phyloP scores from a whole-genome alignment of 1,284 basidiomycete species.

The Rhodotorula sp. region DNA sequence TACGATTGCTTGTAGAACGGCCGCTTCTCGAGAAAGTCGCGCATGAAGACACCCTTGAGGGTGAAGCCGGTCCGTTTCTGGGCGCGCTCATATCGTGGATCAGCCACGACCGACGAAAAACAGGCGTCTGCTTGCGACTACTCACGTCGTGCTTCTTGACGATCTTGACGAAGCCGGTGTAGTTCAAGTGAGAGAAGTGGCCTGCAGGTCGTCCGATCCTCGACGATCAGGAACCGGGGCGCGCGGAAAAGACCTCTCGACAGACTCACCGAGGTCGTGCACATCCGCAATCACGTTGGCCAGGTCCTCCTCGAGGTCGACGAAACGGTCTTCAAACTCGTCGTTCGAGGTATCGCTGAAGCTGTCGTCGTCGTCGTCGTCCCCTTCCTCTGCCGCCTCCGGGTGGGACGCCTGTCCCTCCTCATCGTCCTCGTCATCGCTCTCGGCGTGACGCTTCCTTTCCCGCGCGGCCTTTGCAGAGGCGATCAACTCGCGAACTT shows the following conservation, averaged over 20 bases:
- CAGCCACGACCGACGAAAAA: background rate
- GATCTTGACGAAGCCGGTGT: constrained; percentile 97
- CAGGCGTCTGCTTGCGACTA: background rate
- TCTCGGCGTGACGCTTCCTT: background rate
- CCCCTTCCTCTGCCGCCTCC: constrained; percentile 37
- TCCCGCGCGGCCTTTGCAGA: constrained; percentile 4
- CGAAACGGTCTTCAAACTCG: constrained; percentile 81
- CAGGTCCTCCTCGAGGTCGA: constrained; percentile 88
- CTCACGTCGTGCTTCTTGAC: constrained; percentile 86
- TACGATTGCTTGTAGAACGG: constrained; percentile 82
- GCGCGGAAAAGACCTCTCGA: background rate
- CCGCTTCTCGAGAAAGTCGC: constrained; percentile 87
- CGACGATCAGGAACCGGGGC: no score
- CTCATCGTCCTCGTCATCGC: constrained; percentile 36
- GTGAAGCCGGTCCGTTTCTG: constrained; percentile 61
- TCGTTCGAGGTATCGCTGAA: constrained; percentile 57
- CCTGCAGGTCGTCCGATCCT: constrained; percentile 12
- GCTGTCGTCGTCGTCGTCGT: constrained; percentile 54
- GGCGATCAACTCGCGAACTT: constrained; percentile 70
- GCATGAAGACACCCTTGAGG: constrained; percentile 63
- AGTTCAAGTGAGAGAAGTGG: constrained; percentile 51
- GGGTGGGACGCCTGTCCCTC: constrained; percentile 37
- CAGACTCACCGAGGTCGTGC: constrained; percentile 88
- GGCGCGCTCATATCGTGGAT: background rate
- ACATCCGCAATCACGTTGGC: constrained; percentile 96